Base-by-base conservation (phyloP, 2,329 filamentous ascomycete species). In the Aspergillus sp. region DNA sequence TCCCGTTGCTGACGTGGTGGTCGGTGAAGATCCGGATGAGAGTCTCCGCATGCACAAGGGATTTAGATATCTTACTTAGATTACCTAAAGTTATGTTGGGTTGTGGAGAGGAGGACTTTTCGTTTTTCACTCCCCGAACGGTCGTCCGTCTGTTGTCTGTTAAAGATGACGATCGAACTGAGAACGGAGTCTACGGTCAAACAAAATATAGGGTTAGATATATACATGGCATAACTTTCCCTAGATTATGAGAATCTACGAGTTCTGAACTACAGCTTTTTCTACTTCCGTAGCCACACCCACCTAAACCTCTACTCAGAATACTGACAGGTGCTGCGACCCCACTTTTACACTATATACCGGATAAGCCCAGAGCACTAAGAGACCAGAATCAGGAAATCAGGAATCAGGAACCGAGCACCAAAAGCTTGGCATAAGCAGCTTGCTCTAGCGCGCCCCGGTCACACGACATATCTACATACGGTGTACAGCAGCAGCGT, bases 21-120 rank as follows among this genome's bases (percentile, higher is more conserved):
- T 15, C 17, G n/a, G 12, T 20, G 30, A 27, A 9, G 58, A 58
- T 47, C 37, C 51, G 13, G 62, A 69, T 52, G 66, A 67, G 57
- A 63, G 62, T 6, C 42, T 69, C 59, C 62, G 62, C 8, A 64
- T 69, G 64, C 62, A 63, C 50, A 69, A 69, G 62, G 66, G 66
- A 12, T 69, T 69, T 59, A 64, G 66, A 41, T 69, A 69, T 60
- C 51, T 69, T 20, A 58, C 67, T 57, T 68, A 61, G 33, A 27
- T 24, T 20, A 27, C n/a, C n/a, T 8, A 37, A 9, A 37, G 33
- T n/a, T 15, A 7, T 7, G 5, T n/a, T 5, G 34, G 34, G 12
- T n/a, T n/a, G 34, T 5, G 34, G 13, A 5, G 34, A 5, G 9
- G 12, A 13, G 34, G 15, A 4, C 12, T 15, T 37, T 13, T 15